Conservation (phyloP, 2,329 filamentous ascomycete genomes). For the Herpotrichia juniperi region DNA sequence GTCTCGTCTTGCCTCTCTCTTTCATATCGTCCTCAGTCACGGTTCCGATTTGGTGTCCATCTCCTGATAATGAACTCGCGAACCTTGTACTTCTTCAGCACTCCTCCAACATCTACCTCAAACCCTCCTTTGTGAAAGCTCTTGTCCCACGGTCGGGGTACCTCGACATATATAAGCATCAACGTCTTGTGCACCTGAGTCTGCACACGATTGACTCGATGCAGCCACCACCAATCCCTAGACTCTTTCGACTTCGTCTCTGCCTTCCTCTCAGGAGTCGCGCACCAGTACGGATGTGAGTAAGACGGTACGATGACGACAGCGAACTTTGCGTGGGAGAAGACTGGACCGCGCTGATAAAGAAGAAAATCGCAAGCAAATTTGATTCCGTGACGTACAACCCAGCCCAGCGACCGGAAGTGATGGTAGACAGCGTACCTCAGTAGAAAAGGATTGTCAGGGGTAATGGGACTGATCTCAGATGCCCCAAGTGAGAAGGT, state of each 20-base stretch:
- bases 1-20: too few relatives aligned
- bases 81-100: constrained; percentile 74
- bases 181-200: constrained; percentile 89
- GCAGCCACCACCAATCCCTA: constrained; percentile 80
- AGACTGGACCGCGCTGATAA: constrained; percentile 90
- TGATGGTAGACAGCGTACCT: constrained; percentile 94
- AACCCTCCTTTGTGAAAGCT: constrained; percentile 46
- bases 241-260: constrained; percentile 58
- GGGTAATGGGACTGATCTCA: constrained; percentile 54
- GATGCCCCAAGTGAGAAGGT: constrained; percentile 3
- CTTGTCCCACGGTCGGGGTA: constrained; percentile 70
- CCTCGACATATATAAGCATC: constrained; percentile 87
- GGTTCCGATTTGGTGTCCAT: constrained; percentile 83
- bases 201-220: constrained; percentile 87
- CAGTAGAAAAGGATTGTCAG: constrained; percentile 84
- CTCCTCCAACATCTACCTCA: constrained; percentile 62
- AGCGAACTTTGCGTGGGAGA: constrained; percentile 93
- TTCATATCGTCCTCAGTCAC: constrained; percentile 59
- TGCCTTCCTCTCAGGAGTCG: constrained; percentile 53
- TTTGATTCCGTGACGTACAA: constrained; percentile 89
- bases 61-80: constrained; percentile 81
- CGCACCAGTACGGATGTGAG: constrained; percentile 71
- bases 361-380: constrained; percentile 95
- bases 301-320: constrained; percentile 85
- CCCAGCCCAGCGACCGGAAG: constrained; percentile 94